Conservation (phyloP, 805 yeast species). For the Ogataea methanolica region DNA sequence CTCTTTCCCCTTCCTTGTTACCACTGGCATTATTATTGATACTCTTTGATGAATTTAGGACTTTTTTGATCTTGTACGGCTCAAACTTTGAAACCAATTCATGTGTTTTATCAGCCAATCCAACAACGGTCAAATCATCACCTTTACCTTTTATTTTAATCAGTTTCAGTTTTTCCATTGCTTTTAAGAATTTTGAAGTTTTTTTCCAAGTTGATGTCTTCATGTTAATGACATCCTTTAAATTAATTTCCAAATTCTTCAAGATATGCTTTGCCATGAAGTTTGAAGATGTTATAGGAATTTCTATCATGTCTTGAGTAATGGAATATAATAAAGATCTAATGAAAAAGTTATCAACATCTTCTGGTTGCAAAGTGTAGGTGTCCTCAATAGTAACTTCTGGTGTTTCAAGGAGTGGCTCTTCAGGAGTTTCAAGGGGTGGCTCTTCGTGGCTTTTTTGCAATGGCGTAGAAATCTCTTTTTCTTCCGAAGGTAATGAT, state of each 20-base stretch:
- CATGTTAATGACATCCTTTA: slow-evolving; percentile 47
- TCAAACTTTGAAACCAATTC: slow-evolving; percentile 54
- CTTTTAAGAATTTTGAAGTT: slow-evolving; percentile 76
- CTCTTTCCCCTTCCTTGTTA: slow-evolving; percentile 6
- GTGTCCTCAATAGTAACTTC: slow-evolving; percentile 30
- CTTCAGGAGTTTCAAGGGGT: slow-evolving; percentile 2
- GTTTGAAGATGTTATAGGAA: slow-evolving; percentile 70
- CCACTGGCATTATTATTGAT: not conserved
- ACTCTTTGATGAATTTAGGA: not conserved
- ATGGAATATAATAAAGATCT: slow-evolving; percentile 70
- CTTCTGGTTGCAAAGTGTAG: slow-evolving; percentile 47
- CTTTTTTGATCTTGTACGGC: slow-evolving; percentile 48
- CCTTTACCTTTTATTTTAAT: slow-evolving; percentile 77
- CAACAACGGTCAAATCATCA: slow-evolving; percentile 64
- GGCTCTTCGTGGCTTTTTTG: slow-evolving; percentile 1
- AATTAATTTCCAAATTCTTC: slow-evolving; percentile 69
- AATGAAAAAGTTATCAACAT: slow-evolving; percentile 69
- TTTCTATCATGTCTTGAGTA: slow-evolving; percentile 46
- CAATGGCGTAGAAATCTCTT: not conserved
- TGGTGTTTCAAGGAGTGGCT: too few relatives aligned
- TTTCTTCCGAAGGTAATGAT: slow-evolving; percentile 2
- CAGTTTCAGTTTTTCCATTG: slow-evolving; percentile 74
- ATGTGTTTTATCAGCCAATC: slow-evolving; percentile 42
- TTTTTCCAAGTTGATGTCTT: slow-evolving; percentile 90
- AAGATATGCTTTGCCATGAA: slow-evolving; percentile 69